Conservation (phyloP, 2,329 filamentous ascomycete genomes). For the Macrophomina phaseolina region DNA sequence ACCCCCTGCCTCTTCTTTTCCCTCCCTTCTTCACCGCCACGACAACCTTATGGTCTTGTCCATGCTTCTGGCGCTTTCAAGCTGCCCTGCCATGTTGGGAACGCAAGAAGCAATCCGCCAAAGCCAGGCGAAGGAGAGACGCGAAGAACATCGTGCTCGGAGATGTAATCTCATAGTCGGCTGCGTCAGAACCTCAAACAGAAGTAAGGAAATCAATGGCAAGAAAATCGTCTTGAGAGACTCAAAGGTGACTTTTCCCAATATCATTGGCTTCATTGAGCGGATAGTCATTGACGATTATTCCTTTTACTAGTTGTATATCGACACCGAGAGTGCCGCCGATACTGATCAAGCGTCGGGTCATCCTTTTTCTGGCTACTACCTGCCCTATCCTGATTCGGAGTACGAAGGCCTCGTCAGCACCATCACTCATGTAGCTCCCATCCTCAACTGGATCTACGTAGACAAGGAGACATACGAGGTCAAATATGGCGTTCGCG, state of each 20-base stretch:
- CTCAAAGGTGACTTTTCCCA: slow-evolving; percentile 31
- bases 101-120: slow-evolving; percentile 58
- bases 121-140: slow-evolving; percentile 55
- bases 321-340: slow-evolving; percentile 8
- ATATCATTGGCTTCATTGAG: too few species aligned
- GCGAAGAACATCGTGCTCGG: slow-evolving; percentile 58
- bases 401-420: slow-evolving; percentile 61
- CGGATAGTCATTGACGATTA: not conserved
- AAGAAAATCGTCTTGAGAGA: slow-evolving; percentile 53
- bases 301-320: slow-evolving; percentile 5
- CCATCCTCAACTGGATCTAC: slow-evolving; percentile 49
- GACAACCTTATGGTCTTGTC: slow-evolving; percentile 47
- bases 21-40: slow-evolving; percentile 3
- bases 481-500: slow-evolving; percentile 44
- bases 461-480: slow-evolving; percentile 44
- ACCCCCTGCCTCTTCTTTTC: slow-evolving; percentile 1
- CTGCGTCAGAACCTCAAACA: slow-evolving; percentile 52
- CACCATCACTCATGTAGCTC: slow-evolving; percentile 55
- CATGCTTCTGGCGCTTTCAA: slow-evolving; percentile 50
- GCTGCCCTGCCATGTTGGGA: slow-evolving; percentile 54
- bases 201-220: slow-evolving; percentile 53
- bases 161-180: slow-evolving; percentile 57
- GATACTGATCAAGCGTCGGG: not conserved
- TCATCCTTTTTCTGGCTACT: slow-evolving; percentile 63
- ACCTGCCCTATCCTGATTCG: slow-evolving; percentile 62